phyloP scores from a whole-genome alignment of 331 rosid genomes.

The Malus hybrid region DNA sequence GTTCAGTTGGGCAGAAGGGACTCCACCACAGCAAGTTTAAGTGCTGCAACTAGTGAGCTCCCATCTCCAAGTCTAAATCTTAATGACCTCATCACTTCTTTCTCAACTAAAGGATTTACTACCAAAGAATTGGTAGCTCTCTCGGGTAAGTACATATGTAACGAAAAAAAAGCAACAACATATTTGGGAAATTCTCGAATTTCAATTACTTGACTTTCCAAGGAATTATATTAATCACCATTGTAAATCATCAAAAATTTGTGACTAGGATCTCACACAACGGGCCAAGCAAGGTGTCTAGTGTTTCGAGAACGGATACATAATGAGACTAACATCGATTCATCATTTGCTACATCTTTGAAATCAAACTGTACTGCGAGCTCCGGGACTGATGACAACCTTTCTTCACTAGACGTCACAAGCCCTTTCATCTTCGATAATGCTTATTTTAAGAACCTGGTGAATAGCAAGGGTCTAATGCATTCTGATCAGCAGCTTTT shows the following conservation, averaged over 20 bases:
- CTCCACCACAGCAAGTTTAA: slow-evolving; percentile 60
- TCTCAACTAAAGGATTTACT: slow-evolving; percentile 55
- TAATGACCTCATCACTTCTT: slow-evolving; percentile 40
- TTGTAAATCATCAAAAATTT: background rate
- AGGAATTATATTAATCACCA: background rate
- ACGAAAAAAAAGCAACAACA: background rate
- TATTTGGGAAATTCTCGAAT: background rate
- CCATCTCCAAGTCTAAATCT: slow-evolving; percentile 65
- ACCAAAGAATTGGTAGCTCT: slow-evolving; percentile 58
- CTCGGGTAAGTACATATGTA: slow-evolving; percentile 35
- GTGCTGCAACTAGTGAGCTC: slow-evolving; percentile 52
- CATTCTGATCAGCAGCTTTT: slow-evolving; percentile 85
- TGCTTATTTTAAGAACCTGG: slow-evolving; percentile 56
- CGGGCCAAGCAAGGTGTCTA: slow-evolving; percentile 66
- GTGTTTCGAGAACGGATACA: slow-evolving; percentile 51
- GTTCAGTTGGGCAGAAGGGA: slow-evolving; percentile 67
- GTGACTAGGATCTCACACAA: slow-evolving; percentile 65
- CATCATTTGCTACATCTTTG: slow-evolving; percentile 48
- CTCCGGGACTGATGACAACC: slow-evolving; percentile 42
- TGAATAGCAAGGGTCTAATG: slow-evolving; percentile 53
- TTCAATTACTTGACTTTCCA: background rate
- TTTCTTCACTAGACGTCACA: slow-evolving; percentile 50
- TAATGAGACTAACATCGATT: slow-evolving; percentile 54
- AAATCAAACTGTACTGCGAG: slow-evolving; percentile 45
- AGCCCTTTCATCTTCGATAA: slow-evolving; percentile 53